These are phyloP conservation scores for Carnegiea gigantea DNA, from an alignment of 179 eudicot genomes.

Conservation along the genomic window DNA sequence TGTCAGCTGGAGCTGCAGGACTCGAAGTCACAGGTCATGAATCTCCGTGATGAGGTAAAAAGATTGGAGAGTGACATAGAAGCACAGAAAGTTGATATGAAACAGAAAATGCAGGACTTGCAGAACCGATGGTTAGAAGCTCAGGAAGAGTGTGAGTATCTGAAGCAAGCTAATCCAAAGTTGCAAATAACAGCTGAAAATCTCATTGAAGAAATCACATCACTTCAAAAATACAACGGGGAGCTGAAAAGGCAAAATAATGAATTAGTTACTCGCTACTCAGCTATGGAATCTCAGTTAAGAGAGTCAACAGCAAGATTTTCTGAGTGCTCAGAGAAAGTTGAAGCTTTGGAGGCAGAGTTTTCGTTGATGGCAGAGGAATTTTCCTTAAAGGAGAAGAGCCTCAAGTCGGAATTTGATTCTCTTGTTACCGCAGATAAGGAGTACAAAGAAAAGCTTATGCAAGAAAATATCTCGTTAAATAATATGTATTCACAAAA, in stretches of 20 bases:
- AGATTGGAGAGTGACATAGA: conserved; percentile 50
- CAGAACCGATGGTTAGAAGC: conserved; percentile 48
- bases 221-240: conserved; percentile 55
- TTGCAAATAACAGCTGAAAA: conserved; percentile 51
- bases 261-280: conserved; percentile 45
- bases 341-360: conserved; percentile 59
- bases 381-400: conserved; percentile 55
- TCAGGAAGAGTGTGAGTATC: conserved; percentile 62
- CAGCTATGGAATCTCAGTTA: conserved; percentile 53
- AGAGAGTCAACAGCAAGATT: conserved; percentile 41
- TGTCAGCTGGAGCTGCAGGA: conserved; percentile 49
- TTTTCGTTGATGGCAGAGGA: conserved; percentile 52
- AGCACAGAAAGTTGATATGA: conserved; percentile 39
- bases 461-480: conserved; percentile 45
- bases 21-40: conserved; percentile 39
- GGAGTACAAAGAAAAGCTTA: conserved; percentile 50
- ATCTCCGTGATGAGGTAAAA: conserved; percentile 56
- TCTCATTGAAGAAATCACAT: conserved; percentile 51
- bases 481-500: conserved; percentile 52
- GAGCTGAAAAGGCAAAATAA: conserved; percentile 56
- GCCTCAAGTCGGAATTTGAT: conserved; percentile 57
- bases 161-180: conserved; percentile 55
- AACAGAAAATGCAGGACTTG: conserved; percentile 47
- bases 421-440: conserved; percentile 53
- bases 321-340: conserved; percentile 43